Base-by-base conservation (phyloP, 352 stramenopile genomes). In the Phytophthora sp. region DNA sequence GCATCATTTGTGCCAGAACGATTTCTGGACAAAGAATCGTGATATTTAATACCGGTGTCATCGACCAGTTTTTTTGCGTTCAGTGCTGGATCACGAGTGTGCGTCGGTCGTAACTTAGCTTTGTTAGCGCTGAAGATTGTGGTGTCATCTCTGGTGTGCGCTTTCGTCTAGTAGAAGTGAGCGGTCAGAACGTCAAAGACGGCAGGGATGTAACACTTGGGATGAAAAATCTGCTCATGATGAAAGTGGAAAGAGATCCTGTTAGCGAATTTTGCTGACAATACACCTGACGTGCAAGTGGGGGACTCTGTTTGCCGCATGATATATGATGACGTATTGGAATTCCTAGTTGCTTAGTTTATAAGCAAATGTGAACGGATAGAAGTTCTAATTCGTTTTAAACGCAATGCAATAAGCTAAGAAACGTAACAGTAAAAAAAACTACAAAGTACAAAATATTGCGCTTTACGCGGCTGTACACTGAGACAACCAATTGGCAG, bases 61-160 rank as follows among this genome's bases (percentile, higher is more conserved):
- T 42, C 57, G 2, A 62, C 58, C 7, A 46, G 46, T 6, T 62
- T 70, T 24, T 31, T 21, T 18, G 50, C 69, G 15, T 77, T 77
- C 35, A 70, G 60, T 46, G 58, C 64, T 20, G 69, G 64, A 4
- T 58, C 69, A 3, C 64, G 58, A 15, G 42, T 68, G 13, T 74
- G 57, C 20, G 61, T 69, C 15, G 61, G 61, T 29, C 41, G 44
- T 47, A 69, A 71, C 35, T 39, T 94, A 16, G 85, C 86, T 8
- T 55, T 92, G 60, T 29, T 92, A 4, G 79, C 93, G 63, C 77
- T 91, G 44, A 90, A 93, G 33, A 72, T 89, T 13, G 61, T 86
- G 18, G 23, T 78, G 8, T 23, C 51, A 0, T 52, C 31, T 15
- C 23, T 93, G 15, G 61, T 93, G 18, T 64, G 60, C 58, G 69